phyloP scores from a whole-genome alignment of 2,329 filamentous ascomycete species.

The Phaeosphaeria sp. region DNA sequence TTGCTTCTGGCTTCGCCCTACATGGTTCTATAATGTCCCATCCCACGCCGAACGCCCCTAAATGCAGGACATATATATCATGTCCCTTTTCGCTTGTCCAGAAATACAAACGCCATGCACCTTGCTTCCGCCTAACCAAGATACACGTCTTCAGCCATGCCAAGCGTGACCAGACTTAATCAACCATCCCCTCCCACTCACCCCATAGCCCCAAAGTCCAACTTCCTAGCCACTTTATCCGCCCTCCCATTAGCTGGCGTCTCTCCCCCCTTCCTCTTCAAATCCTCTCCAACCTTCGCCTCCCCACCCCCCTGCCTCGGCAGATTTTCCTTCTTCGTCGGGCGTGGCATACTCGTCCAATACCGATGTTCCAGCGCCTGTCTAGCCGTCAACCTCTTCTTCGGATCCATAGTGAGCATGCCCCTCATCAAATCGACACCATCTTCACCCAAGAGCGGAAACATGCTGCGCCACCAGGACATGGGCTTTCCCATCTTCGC shows the following conservation, averaged over 20 bases:
- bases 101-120: not conserved
- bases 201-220: conserved; percentile 52
- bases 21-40: no score
- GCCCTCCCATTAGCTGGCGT: conserved; percentile 63
- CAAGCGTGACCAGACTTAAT: not conserved
- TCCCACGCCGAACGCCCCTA: no score
- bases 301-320: conserved; percentile 75
- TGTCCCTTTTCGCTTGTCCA: conserved; percentile 7
- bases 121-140: not conserved
- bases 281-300: conserved; percentile 80
- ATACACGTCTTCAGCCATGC: not conserved
- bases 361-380: conserved; percentile 82
- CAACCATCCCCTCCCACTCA: conserved; percentile 1
- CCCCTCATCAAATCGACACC: conserved; percentile 89
- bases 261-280: conserved; percentile 77
- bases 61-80: not conserved
- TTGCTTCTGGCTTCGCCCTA: no score
- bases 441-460: conserved; percentile 79
- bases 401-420: conserved; percentile 86
- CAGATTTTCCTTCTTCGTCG: conserved; percentile 81
- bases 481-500: conserved; percentile 68
- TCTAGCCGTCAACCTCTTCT: conserved; percentile 77
- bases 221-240: conserved; percentile 79
- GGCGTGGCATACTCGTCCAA: conserved; percentile 84
- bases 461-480: conserved; percentile 76